Base-by-base conservation (phyloP, 148 eudicot genomes). In the Silene latifolia region DNA sequence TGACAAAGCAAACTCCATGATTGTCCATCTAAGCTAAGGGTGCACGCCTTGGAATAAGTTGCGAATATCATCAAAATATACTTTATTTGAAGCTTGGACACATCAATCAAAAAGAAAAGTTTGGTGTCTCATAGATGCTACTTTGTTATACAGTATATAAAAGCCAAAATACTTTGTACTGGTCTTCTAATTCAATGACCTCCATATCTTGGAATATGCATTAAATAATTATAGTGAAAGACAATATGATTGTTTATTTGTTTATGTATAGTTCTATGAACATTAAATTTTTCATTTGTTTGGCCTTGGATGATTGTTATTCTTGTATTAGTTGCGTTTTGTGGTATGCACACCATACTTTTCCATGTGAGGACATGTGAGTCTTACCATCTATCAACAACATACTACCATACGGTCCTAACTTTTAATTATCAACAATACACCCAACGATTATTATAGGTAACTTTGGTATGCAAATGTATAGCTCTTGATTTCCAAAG, bases 21-120 rank as follows among this genome's bases (percentile, higher is more conserved):
- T 71, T 71, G 51, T 61, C 53, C 27, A 48, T 67, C 53, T 65
- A 71, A 63, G 32, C 69, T 15, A 7, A 65, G n/a, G 62, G 57
- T 69, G 82, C 79, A 80, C 79, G 82, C 82, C 79, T 80, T 80
- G 76, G 82, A 80, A 75, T 75, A 44, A 63, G 72, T 65, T 42
- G 70, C 56, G 44, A 64, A 75, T 59, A 70, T 51, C 35, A 58
- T 7, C 79, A 75, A 57, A 57, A 47, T 46, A 48, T 20, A 19
- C 66, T 80, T 70, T 75, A 46, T 80, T 70, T 35, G 61, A 17
- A 67, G 4, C 35, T 42, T 21, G 23, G 56, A 74, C 12, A 62
- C 59, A 56, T 25, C n/a, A 42, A 63, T 17, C 46, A 42, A 1
- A 62, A 4, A 42, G 2, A 25, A 67, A 27, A 27, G 20, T 47